Evolutionary conservation across 495 filamentous ascomycete species (phyloP), one percentile per base, ranked within the genome.

Genomic region (Xylaria cubensis): DNA sequence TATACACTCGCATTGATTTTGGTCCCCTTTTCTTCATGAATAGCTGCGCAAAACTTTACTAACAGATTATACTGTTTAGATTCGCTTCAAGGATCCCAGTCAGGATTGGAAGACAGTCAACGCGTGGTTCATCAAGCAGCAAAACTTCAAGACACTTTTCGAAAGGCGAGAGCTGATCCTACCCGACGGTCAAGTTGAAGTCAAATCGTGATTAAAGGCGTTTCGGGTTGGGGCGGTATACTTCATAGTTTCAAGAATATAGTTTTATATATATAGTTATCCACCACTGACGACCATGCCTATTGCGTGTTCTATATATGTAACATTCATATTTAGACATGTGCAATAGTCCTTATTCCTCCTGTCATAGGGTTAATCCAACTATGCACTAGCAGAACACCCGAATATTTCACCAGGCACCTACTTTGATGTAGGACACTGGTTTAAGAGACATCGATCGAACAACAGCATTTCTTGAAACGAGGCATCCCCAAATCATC

Each of bases 71-170:
- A 1, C 62, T 67, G 6, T n/a, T 12, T 12, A 90, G 89, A 85
- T 90, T 70, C 67, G 81, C 64, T 84, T 91, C 67, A 86, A 88
- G 63, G 81, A 88, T 75, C 89, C 90, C 3, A 84, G 79, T 24
- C 83, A 83, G 71, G 87, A 91, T 75, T 93, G 90, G 90, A 87
- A 87, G 77, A 82, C 88, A 58, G 86, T 91, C 61, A 92, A 92
- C 78, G 90, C 89, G 19, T 93, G 91, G 91, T 92, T 93, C 71
- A 90, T 92, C 67, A 86, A 90, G 78, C 91, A 92, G 80, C 78
- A 85, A 62, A 86, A 91, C 74, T 92, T 92, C 80, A 81, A 85
- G 41, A 86, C 88, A 10, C 84, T 79, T 44, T 92, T 92, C 73
- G 77, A 80, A 63, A 48, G 81, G 55, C 77, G 86, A 56, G 78